Conservation (phyloP, 1,139 yeast species). For the Geotrichum restrictum region DNA sequence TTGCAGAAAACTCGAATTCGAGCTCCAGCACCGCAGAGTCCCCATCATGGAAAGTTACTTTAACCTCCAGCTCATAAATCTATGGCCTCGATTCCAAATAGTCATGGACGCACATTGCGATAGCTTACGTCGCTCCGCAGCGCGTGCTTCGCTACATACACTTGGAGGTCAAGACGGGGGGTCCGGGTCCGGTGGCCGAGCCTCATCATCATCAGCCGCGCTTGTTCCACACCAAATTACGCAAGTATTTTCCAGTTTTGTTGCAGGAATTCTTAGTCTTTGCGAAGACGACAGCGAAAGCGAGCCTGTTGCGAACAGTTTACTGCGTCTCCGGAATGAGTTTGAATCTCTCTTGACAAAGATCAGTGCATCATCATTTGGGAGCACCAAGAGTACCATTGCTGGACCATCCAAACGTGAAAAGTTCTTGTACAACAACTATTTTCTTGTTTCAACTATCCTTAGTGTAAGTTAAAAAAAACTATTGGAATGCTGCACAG, state of each 20-base stretch:
- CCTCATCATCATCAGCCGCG: conserved; percentile 35
- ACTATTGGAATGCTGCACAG: not conserved
- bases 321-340: conserved; percentile 67
- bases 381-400: not conserved
- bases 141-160: conserved; percentile 32
- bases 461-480: conserved; percentile 23
- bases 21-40: conserved; percentile 58
- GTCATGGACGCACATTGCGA: conserved; percentile 76
- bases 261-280: conserved; percentile 68
- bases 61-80: conserved; percentile 55
- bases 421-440: conserved; percentile 72
- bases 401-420: conserved; percentile 47
- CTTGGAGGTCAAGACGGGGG: conserved; percentile 22
- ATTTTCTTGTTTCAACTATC: conserved; percentile 43
- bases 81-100: conserved; percentile 86
- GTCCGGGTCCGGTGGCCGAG: conserved; percentile 27
- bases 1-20: conserved; percentile 59
- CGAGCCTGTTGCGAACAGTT: conserved; percentile 72
- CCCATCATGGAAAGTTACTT: conserved; percentile 75
- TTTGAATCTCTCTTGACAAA: conserved; percentile 76
- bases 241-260: conserved; percentile 70
- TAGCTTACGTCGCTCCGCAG: conserved; percentile 48
- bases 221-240: conserved; percentile 64
- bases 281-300: conserved; percentile 35
- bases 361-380: conserved; percentile 35